A percentile compares a stretch with the other conserved stretches of the same genome.
Conservation (phyloP, 2,329 filamentous ascomycete genomes). For the Penicillium brasilianum region DNA sequence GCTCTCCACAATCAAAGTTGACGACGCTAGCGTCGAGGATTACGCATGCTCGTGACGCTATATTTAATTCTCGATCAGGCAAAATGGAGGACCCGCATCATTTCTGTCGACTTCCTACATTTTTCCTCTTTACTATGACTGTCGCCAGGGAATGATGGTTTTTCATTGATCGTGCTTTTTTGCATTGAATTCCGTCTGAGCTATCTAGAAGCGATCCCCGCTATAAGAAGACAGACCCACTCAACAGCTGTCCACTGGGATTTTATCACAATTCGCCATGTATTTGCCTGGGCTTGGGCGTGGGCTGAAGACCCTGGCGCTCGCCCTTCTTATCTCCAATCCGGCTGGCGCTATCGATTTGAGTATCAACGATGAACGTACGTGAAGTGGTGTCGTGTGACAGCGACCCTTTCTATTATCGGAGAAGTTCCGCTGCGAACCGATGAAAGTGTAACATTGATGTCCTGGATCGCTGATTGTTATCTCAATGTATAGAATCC, state of each 20-base stretch:
- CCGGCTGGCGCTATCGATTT: slow-evolving; percentile 31
- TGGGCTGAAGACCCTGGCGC: slow-evolving; percentile 8
- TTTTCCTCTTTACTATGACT: not conserved
- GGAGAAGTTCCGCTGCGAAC: not conserved
- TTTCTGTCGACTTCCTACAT: too few relatives aligned
- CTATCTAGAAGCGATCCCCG: not conserved
- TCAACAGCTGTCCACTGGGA: not conserved
- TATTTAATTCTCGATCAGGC: slow-evolving; percentile 18
- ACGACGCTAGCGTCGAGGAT: slow-evolving; percentile 33
- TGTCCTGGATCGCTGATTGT: not conserved
- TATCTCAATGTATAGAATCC: slow-evolving; percentile 36
- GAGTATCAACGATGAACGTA: slow-evolving; percentile 36
- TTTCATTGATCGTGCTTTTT: slow-evolving; percentile 1
- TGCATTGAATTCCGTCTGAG: not conserved
- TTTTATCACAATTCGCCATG: slow-evolving; percentile 13
- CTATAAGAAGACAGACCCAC: not conserved
- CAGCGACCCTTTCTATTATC: not conserved
- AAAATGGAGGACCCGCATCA: slow-evolving; percentile 9
- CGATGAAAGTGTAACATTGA: not conserved
- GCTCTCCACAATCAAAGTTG: slow-evolving; percentile 24
- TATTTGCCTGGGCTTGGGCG: slow-evolving; percentile 7
- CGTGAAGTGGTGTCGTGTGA: slow-evolving; percentile 6
- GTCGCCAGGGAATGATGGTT: not conserved
- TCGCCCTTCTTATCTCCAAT: slow-evolving; percentile 9
- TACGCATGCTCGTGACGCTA: slow-evolving; percentile 28